Evolutionary conservation across 352 stramenopile species (phyloP), one percentile per base, ranked within the genome.

Genomic region (Phytophthora megakarya): DNA sequence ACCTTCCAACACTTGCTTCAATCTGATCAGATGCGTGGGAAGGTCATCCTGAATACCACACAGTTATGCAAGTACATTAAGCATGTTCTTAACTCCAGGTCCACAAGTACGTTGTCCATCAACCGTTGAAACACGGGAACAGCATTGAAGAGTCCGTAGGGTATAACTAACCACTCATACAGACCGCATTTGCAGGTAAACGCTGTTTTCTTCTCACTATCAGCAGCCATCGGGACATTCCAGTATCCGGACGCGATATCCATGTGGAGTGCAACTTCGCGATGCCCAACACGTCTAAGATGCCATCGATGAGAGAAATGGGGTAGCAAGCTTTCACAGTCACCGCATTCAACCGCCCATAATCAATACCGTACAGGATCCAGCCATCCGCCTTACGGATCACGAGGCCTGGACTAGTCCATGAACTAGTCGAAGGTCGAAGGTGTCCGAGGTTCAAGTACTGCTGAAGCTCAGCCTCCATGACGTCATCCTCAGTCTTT

Each of bases 121-220:
- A 62, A 23, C 7, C 53, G 3, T 19, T 55, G 28, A 5, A 61
- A 45, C 0, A 40, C 42, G 0, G 53, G 53, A 2, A 52, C 53
- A 0, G 39, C 38, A 4, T 61, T 52, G 12, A 39, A 61, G 0
- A 61, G 32, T 1, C 40, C 53, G 13, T 52, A 61, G 3, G 53
- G 30, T 32, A 61, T 52, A 7, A 52, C 52, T 6, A 45, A 12
- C 52, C 52, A 61, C 19, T 52, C 40, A 15, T 30, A 61, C 1
- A 35, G 23, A 1, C 22, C 23, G 18, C 19, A 35, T 13, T 49
- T 49, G 22, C 42, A 21, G 4, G 22, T 49, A 22, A 49, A 35
- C 12, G 42, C 42, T 0, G 42, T 35, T 13, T 49, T 35, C 2
- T 12, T 3, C 22, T 35, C 11, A 9, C 42, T 49, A 4, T 7